phyloP scores from a whole-genome alignment of 768 basidiomycete genomes.

The Tulasnella calospora region DNA sequence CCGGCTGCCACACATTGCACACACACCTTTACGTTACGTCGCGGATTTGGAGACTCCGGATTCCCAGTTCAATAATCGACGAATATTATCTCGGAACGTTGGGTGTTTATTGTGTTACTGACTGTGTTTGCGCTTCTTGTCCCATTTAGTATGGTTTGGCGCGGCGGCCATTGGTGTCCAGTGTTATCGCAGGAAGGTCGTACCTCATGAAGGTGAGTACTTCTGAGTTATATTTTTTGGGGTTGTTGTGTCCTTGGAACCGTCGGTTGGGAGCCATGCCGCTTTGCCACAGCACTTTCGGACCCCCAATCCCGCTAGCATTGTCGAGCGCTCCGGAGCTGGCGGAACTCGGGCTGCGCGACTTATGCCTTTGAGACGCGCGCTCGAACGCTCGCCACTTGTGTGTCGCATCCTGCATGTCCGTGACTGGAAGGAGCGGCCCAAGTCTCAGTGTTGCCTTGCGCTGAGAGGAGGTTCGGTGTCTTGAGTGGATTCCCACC shows the following conservation, averaged over 20 bases:
- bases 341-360: not conserved
- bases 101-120: not conserved
- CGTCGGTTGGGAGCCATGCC: not conserved
- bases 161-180: conserved; percentile 68
- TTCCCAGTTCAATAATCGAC: not conserved
- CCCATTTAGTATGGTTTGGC: conserved; percentile 66
- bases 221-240: not conserved
- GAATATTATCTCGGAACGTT: not conserved
- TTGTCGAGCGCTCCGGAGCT: conserved; percentile 1
- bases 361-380: not conserved
- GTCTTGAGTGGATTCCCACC: conserved; percentile 10
- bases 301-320: not conserved
- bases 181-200: conserved; percentile 72
- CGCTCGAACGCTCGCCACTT: not conserved
- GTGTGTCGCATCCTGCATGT: not conserved
- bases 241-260: not conserved
- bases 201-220: conserved; percentile 75
- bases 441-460: not conserved
- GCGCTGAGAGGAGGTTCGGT: not conserved
- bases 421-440: not conserved
- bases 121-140: not conserved
- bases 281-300: not conserved
- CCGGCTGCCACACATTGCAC: not conserved
- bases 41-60: not conserved
- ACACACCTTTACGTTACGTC: not conserved